Evolutionary conservation across 1,139 yeast genomes (phyloP), one percentile per base, ranked within the genome.

Genomic region (Suhomyces maxii): DNA sequence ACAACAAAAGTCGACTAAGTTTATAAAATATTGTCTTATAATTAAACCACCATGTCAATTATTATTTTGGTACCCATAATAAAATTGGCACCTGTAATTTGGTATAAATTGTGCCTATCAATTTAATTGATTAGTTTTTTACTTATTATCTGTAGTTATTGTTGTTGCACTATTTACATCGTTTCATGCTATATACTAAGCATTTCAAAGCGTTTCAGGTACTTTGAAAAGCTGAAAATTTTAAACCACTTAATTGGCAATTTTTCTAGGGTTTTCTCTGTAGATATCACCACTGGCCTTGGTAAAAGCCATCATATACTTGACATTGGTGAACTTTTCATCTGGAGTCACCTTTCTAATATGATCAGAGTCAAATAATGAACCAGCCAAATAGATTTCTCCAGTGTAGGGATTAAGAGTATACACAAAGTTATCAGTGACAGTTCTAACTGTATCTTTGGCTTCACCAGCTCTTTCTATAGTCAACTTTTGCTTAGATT

Each of bases 371-470:
- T 89, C 96, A 60, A 90, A 90, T 12, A 89, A 73, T 9, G 95
- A 81, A 12, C 97, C 97, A 31, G 89, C 89, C 52, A 89, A 71
- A 28, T 78, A 77, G 50, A 86, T 72, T 47, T 83, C 83, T 47
- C 83, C 78, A 30, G 84, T 77, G 53, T 80, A 79, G 11, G 95
- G 87, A 62, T 90, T 89, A 55, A 89, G 76, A 36, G 89, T 77
- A 64, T 80, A 89, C 0, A 87, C 95, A 50, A 86, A 74, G 61
- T 89, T 83, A 63, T 89, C 96, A 23, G 80, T 75, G 40, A 87
- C 84, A 49, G 78, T 77, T 52, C 84, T 77, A 55, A 82, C 86
- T n/a, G 67, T 64, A 13, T 54, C 64, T 31, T 62, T 53, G 34
- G 65, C 58, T 23, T 56, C 53, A 44, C 79, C 70, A 8, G 76